These are phyloP conservation scores for Monosporozyma siamensis DNA, from an alignment of 805 yeast genomes.

Conservation along the genomic window DNA sequence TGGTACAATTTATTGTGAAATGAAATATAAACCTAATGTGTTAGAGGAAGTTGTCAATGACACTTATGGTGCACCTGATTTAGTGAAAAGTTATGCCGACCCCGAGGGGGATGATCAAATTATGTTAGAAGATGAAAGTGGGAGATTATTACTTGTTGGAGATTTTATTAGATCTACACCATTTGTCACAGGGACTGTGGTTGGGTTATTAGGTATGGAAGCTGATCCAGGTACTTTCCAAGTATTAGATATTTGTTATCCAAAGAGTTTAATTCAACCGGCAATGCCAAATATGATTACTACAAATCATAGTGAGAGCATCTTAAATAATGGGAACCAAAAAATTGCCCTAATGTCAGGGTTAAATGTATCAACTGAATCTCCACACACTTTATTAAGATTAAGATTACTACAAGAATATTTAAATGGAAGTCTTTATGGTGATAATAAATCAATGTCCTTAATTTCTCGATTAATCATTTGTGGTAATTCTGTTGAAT, in stretches of 20 bases:
- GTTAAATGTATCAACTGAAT: constrained; percentile 42
- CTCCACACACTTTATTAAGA: constrained; percentile 34
- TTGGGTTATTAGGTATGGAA: constrained; percentile 83
- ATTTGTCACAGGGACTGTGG: constrained; percentile 81
- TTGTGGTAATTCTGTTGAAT: constrained; percentile 60
- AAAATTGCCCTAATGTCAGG: constrained; percentile 76
- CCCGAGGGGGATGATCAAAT: constrained; percentile 46
- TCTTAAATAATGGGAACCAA: constrained; percentile 7
- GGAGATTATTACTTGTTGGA: constrained; percentile 68
- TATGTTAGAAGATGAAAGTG: constrained; percentile 87
- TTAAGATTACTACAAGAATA: constrained; percentile 58
- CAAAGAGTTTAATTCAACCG: constrained; percentile 52
- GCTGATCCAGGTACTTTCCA: constrained; percentile 74
- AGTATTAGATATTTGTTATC: constrained; percentile 70
- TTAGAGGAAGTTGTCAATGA: constrained; percentile 66
- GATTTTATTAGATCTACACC: constrained; percentile 43
- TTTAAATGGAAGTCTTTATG: constrained; percentile 59
- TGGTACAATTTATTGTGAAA: constrained; percentile 80
- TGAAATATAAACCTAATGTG: constrained; percentile 78
- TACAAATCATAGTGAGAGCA: no score
- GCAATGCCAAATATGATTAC: no score
- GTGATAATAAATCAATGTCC: constrained; percentile 25
- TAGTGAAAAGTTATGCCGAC: constrained; percentile 42
- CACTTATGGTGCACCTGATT: constrained; percentile 34
- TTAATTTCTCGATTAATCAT: constrained; percentile 45